Evolutionary conservation across 1,284 basidiomycete species (phyloP), one percentile per base, ranked within the genome.

Genomic region (Waitea zeae): DNA sequence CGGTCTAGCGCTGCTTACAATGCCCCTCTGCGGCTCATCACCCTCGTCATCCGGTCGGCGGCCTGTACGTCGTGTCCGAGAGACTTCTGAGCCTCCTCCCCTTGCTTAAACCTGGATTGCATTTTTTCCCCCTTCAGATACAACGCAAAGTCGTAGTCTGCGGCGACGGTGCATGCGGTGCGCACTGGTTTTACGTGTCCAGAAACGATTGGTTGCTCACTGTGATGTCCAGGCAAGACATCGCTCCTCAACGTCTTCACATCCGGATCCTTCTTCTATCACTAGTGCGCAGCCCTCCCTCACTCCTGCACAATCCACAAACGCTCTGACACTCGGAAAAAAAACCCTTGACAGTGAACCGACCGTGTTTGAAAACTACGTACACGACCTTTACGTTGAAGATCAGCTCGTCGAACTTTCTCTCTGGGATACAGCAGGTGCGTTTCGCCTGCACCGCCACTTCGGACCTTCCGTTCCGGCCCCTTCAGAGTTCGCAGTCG

Each of bases 381-480:
- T 92, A 4, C 83, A 90, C 49, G 79, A 84, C 42, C 55, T 89
- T 31, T 67, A 67, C 41, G 70, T 95, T 17, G 86, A 90, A 39
- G 83, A 83, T 20, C 77, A 83, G 44, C 51, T 69, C 14, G 76
- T 96, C 9, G 92, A 97, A 49, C 61, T 97, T 33, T 87, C 86
- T 48, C 51, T 97, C 39, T 97, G 92, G 92, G 93, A 97, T 52
- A 96, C 92, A 28, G 92, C 92, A 26, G 88, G 88, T 86, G 47
- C 44, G 72, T 58, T 15, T 35, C 19, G 27, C 29, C 32, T 29
- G 18, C 31, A 31, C 26, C 38, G 31, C 19, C 32, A 22, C n/a
- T n/a, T n/a, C n/a, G n/a, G n/a, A n/a, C n/a, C n/a, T n/a, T n/a
- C n/a, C n/a, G n/a, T n/a, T n/a, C n/a, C n/a, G n/a, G n/a, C n/a